Conservation (phyloP, 441 rosid species). For the Isatis lusitanica region DNA sequence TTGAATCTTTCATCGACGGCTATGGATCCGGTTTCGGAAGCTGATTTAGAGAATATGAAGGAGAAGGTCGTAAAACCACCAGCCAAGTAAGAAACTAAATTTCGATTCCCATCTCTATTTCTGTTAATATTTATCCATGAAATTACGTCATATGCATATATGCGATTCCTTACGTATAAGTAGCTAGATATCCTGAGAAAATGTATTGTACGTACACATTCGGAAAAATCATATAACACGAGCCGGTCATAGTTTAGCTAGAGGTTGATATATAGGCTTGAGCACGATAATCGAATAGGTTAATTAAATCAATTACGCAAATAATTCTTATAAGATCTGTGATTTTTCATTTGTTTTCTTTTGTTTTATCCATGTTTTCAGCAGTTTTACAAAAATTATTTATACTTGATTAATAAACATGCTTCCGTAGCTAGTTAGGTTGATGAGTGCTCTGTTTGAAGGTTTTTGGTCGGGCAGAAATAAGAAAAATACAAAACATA, state of each 20-base stretch:
- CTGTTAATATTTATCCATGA: neutral
- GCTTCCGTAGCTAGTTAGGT: neutral
- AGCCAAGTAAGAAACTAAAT: conserved; percentile 55
- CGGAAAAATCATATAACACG: neutral
- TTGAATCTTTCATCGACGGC: conserved; percentile 64
- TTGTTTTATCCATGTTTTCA: neutral
- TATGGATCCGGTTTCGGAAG: conserved; percentile 23
- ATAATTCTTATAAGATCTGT: neutral
- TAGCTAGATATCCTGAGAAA: neutral
- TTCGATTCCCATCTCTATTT: neutral
- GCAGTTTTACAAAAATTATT: neutral
- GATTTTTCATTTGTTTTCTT: neutral
- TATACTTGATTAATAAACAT: neutral
- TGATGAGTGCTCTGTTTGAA: conserved; percentile 14
- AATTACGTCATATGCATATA: neutral
- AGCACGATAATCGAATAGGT: neutral
- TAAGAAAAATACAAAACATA: conserved; percentile 64
- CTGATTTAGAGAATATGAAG: conserved; percentile 44
- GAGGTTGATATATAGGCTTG: neutral
- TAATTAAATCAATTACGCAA: neutral
- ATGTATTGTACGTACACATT: neutral
- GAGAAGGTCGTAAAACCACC: conserved; percentile 65
- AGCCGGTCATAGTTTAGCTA: neutral
- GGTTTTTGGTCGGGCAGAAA: conserved; percentile 53
- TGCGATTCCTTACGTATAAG: neutral